A percentile compares a stretch with the other conserved stretches of the same genome.
phyloP scores from a whole-genome alignment of 805 yeast species.

The Candida ovalis region DNA sequence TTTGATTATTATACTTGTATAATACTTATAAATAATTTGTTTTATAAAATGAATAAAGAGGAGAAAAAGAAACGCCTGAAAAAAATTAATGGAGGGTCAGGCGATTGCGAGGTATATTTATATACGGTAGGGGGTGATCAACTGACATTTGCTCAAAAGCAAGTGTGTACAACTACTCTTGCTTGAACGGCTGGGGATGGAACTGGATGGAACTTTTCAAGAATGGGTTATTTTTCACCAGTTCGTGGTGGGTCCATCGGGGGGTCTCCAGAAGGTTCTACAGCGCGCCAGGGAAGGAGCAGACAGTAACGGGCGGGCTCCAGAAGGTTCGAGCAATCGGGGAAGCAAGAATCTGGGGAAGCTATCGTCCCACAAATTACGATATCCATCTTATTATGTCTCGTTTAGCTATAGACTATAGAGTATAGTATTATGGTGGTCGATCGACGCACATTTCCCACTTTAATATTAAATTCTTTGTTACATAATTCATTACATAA shows the following conservation, averaged over 20 bases:
- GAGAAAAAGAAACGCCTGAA: background rate
- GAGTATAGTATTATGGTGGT: too few relatives aligned
- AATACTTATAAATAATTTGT: background rate
- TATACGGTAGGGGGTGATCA: background rate
- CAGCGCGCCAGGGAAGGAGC: too few relatives aligned
- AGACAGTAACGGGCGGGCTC: background rate
- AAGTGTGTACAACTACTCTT: background rate
- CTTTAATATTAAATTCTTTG: too few relatives aligned
- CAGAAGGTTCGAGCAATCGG: background rate
- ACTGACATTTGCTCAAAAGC: background rate
- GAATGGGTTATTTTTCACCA: background rate
- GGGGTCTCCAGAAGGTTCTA: background rate
- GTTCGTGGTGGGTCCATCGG: background rate
- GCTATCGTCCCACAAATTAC: too few relatives aligned
- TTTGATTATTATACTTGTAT: slow-evolving; percentile 4
- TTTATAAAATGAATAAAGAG: background rate
- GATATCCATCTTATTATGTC: too few relatives aligned
- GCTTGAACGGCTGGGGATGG: background rate
- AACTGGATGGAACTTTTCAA: background rate
- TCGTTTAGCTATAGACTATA: too few relatives aligned
- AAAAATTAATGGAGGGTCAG: background rate
- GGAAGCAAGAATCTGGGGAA: background rate
- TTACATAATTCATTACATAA: too few relatives aligned
- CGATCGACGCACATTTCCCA: too few relatives aligned
- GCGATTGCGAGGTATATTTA: background rate